Evolutionary conservation across 345 rosid genomes (phyloP), one percentile per base, ranked within the genome.

Genomic region (Raphanus sativus): DNA sequence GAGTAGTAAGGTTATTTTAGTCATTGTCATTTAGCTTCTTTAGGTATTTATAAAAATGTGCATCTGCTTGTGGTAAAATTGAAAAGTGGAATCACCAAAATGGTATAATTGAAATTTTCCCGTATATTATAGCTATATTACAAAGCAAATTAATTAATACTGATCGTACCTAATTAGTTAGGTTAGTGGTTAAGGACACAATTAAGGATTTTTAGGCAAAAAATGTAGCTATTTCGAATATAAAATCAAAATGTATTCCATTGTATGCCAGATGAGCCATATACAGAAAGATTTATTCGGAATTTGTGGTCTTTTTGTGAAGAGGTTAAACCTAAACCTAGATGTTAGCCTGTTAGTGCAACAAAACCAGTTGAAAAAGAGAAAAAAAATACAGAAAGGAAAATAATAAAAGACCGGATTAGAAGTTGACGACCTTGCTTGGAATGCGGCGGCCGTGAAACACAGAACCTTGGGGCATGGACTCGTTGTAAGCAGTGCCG

Each of bases 391-490:
- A 5, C 1, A 29, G 1, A 9, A 30, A 42, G 16, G 10, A 6
- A 1, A 28, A 74, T 4, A 10, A 38, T 10, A 60, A 8, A 11
- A 10, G 30, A 59, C 29, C 62, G 21, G 11, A n/a, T 21, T 8
- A 25, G 32, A 67, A 59, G 55, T 79, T 58, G 48, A 91, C 98
- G 48, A 91, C 98, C 97, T 91, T 78, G 74, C 98, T 87, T 24
- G 90, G 93, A 77, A 93, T 84, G 83, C 89, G 83, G 38, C 95
- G 77, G 79, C 86, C 86, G 67, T 82, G 32, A 65, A 90, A 93
- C 11, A 88, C 88, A 16, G 91, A 86, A 24, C 64, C 83, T 54
- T 80, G 74, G 1, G 87, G 88, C 28, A 85, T 71, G 1, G 78
- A 60, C 67, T 77, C 82, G 33, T 87, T 81, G 75, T 80, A 87